These are phyloP conservation scores for Mycosphaerelloides madeirae DNA, from an alignment of 2,329 filamentous ascomycete genomes.

Conservation along the genomic window DNA sequence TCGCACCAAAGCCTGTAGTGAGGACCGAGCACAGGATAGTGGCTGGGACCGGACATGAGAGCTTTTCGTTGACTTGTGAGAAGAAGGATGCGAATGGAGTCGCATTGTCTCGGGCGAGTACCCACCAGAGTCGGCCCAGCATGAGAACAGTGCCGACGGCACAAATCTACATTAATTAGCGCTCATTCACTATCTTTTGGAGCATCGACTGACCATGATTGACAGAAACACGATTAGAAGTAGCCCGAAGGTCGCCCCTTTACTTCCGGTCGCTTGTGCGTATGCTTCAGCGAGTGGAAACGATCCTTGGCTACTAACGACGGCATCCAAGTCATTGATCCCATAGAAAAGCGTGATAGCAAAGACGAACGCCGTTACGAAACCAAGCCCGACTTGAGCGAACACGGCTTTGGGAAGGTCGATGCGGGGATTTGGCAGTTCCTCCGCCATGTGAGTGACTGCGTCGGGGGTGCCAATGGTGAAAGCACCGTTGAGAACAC, in stretches of 20 bases:
- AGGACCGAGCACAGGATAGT: constrained; percentile 53
- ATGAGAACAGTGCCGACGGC: constrained; percentile 50
- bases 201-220: constrained; percentile 28
- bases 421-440: constrained; percentile 33
- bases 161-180: constrained; percentile 33
- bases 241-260: constrained; percentile 53
- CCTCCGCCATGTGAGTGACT: constrained; percentile 35
- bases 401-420: constrained; percentile 50
- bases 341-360: constrained; percentile 50
- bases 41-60: constrained; percentile 57
- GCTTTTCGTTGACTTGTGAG: constrained; percentile 48
- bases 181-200: no score
- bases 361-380: constrained; percentile 43
- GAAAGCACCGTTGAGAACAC: constrained; percentile 37
- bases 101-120: constrained; percentile 56
- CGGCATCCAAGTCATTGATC: constrained; percentile 42
- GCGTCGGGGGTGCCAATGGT: constrained; percentile 35
- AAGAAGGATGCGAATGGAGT: constrained; percentile 55
- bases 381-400: constrained; percentile 47
- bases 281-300: constrained; percentile 49
- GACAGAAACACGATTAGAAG: constrained; percentile 55
- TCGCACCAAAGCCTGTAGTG: constrained; percentile 41
- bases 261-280: constrained; percentile 44
- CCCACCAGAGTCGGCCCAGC: constrained; percentile 43
- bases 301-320: constrained; percentile 36